Conservation (phyloP, 768 basidiomycete genomes). For the Tulasnella sp. region DNA sequence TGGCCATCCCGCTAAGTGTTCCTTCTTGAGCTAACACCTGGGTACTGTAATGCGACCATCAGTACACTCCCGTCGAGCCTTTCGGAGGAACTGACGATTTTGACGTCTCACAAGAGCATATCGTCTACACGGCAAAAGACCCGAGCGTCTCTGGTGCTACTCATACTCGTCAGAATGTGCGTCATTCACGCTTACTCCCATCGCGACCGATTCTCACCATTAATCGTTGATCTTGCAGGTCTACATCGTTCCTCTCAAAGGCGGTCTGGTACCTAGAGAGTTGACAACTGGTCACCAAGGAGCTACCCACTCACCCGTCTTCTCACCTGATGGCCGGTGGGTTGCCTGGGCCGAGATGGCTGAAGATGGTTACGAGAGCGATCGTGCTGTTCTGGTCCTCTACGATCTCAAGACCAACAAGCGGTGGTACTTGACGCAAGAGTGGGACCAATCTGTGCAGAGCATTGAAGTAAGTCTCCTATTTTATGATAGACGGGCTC, state of each 20-base stretch:
- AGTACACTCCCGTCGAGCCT: conserved; percentile 21
- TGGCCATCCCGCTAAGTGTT: not conserved
- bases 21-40: not conserved
- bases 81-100: conserved; percentile 23
- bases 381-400: conserved; percentile 9
- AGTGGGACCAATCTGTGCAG: conserved; percentile 1
- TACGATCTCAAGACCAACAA: conserved; percentile 9
- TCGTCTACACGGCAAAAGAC: conserved; percentile 80
- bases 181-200: not conserved
- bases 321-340: conserved; percentile 10
- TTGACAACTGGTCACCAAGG: conserved; percentile 22
- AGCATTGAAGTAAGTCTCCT: not conserved
- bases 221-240: not conserved
- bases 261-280: conserved; percentile 4
- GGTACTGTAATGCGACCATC: not conserved
- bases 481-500: not conserved
- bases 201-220: not conserved
- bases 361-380: conserved; percentile 22
- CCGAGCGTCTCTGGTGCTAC: conserved; percentile 63
- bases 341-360: conserved; percentile 19
- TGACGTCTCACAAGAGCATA: conserved; percentile 31
- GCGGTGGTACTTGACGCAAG: conserved; percentile 10
- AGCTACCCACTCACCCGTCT: conserved; percentile 19
- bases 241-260: conserved; percentile 16
- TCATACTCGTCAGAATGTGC: conserved; percentile 85